phyloP scores from a whole-genome alignment of 208 protist species.

The Herpetomonas tarakana region DNA sequence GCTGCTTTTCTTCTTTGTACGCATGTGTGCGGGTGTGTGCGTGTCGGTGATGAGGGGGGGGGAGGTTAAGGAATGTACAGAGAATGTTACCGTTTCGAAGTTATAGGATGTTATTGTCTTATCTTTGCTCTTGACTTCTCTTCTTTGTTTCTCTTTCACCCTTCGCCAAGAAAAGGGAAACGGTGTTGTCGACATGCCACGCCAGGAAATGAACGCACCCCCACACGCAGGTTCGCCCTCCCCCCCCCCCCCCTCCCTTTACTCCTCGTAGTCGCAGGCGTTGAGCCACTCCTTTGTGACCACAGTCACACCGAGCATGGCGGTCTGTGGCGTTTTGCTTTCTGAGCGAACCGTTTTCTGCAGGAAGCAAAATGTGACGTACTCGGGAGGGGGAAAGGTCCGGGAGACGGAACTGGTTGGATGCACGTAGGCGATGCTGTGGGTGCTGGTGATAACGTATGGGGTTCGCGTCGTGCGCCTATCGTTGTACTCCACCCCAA shows the following conservation, averaged over 20 bases:
- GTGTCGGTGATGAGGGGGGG: no score
- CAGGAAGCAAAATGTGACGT: slow-evolving; percentile 76
- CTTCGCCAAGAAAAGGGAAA: no score
- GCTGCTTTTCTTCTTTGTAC: no score
- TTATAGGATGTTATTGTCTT: no score
- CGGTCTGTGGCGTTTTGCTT: slow-evolving; percentile 62
- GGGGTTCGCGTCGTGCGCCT: slow-evolving; percentile 74
- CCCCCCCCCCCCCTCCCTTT: background rate
- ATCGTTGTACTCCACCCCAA: slow-evolving; percentile 83
- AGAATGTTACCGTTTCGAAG: no score
- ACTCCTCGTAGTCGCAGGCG: slow-evolving; percentile 51
- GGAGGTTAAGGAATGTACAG: no score
- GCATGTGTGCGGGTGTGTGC: no score
- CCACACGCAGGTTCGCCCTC: no score
- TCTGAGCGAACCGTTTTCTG: slow-evolving; percentile 75
- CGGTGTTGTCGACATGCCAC: no score
- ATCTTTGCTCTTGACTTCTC: no score
- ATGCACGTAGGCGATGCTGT: slow-evolving; percentile 81
- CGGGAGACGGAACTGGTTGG: slow-evolving; percentile 79
- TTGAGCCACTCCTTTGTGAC: slow-evolving; percentile 85
- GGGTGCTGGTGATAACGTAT: slow-evolving; percentile 65
- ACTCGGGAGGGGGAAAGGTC: slow-evolving; percentile 86
- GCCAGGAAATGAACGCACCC: background rate
- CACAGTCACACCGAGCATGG: slow-evolving; percentile 89
- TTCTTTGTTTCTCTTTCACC: no score